These are phyloP conservation scores for Solanum pinnatisectum DNA, from an alignment of 257 asterid species.

Conservation along the genomic window DNA sequence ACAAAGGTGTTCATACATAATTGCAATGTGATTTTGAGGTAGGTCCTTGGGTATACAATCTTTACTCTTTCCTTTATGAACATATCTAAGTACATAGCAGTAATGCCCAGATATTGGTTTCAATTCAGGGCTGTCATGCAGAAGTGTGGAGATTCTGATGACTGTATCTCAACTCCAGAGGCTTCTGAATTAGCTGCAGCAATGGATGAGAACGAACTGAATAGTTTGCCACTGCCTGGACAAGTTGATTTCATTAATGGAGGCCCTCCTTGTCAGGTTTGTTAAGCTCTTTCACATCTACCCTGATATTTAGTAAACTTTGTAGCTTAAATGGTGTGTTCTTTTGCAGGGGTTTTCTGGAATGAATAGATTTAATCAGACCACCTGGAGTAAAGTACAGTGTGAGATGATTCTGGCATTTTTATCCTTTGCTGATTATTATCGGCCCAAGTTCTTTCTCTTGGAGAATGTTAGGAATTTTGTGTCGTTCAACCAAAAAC, in stretches of 20 bases:
- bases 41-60: background rate
- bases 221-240: conserved; percentile 80
- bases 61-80: background rate
- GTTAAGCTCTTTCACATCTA: conserved; percentile 8
- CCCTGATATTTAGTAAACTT: conserved; percentile 3
- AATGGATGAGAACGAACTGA: conserved; percentile 45
- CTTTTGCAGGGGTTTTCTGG: conserved; percentile 86
- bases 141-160: conserved; percentile 81
- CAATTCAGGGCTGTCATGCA: conserved; percentile 81
- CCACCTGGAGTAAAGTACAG: conserved; percentile 98
- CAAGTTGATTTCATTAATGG: conserved; percentile 95
- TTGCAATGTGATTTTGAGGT: conserved; percentile 93
- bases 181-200: conserved; percentile 69
- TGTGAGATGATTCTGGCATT: conserved; percentile 96
- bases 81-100: background rate
- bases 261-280: conserved; percentile 98
- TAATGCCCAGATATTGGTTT: conserved; percentile 3
- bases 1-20: conserved; percentile 68
- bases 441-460: conserved; percentile 85
- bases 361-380: conserved; percentile 86
- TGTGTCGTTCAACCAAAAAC: conserved; percentile 94
- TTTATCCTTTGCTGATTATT: conserved; percentile 87
- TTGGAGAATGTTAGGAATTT: conserved; percentile 92
- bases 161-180: conserved; percentile 84
- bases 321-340: background rate